phyloP scores from a whole-genome alignment of 1,284 basidiomycete species.

The Austroboletus olivaceoglutinosus region DNA sequence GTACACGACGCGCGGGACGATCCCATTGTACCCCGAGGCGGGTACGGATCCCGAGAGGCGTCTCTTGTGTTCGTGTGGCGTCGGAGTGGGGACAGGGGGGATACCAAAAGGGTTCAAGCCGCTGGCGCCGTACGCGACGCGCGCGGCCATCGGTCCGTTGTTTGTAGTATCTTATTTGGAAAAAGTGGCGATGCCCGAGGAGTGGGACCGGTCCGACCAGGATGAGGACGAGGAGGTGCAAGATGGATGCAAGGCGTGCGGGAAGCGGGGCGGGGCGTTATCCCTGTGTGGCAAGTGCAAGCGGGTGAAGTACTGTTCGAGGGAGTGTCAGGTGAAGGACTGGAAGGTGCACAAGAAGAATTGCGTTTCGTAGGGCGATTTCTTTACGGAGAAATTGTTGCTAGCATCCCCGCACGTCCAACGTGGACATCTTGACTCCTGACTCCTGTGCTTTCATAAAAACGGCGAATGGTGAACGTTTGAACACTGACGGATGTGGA shows the following conservation, averaged over 20 bases:
- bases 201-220: background rate
- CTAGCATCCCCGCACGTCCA: too few relatives aligned
- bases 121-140: constrained; percentile 42
- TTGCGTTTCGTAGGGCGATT: background rate
- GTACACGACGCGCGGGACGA: constrained; percentile 34
- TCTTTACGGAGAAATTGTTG: too few relatives aligned
- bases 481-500: too few relatives aligned
- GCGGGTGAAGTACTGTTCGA: constrained; percentile 41
- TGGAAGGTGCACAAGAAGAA: constrained; percentile 37
- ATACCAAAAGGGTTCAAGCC: constrained; percentile 26
- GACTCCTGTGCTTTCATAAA: too few relatives aligned
- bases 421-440: too few relatives aligned
- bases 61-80: constrained; percentile 51
- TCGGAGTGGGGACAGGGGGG: constrained; percentile 37
- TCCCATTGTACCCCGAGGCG: constrained; percentile 32
- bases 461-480: too few relatives aligned
- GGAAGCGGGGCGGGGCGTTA: constrained; percentile 19
- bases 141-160: constrained; percentile 47
- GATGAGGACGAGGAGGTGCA: background rate
- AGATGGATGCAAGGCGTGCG: constrained; percentile 28
- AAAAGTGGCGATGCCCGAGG: constrained; percentile 18
- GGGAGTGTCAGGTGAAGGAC: constrained; percentile 43
- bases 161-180: constrained; percentile 49
- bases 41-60: constrained; percentile 27
- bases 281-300: constrained; percentile 32